Evolutionary conservation across 495 filamentous ascomycete species (phyloP), one percentile per base, ranked within the genome.

Genomic region (Hyaloscypha hepaticicola): DNA sequence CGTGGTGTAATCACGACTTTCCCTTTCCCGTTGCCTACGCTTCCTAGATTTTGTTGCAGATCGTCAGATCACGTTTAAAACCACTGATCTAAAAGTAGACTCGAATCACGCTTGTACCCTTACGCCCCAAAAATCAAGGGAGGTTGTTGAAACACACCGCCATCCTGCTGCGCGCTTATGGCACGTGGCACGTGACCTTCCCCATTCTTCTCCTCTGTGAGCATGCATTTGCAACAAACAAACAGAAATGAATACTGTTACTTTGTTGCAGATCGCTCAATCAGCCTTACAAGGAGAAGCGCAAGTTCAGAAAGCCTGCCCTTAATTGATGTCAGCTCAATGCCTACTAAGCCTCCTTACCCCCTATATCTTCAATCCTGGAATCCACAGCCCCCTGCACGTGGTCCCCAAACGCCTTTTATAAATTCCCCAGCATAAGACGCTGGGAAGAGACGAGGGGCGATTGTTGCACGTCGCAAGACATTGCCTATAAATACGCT

Each of bases 51-150:
- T 53, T 53, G 50, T 53, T 53, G 50, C 50, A 53, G 8, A 26
- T 53, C 50, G 50, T 26, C 21, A 53, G 25, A 53, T 53, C 50
- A 24, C 25, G 50, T 53, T 27, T 12, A 53, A 53, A 53, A 53
- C 11, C 9, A 53, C n/a, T 8, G 9, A 26, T 53, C 25, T 26
- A 7, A 25, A 11, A 24, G 50, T 19, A 53, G 50, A 27, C 11
- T 45, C 12, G 38, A 16, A 45, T 45, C 38, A 45, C 38, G 12
- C 38, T 1, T 16, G 38, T 45, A 3, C 16, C 11, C 38, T 45
- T 8, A 45, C 38, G 38, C 38, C 12, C 38, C 9, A 16, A n/a
- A 45, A 1, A 45, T 45, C 50, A 53, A 53, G 50, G 25, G 4
- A 27, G 19, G 5, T 24, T 19, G 24, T 53, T 24, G n/a, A 53